Conservation (phyloP, 2,329 filamentous ascomycete genomes). For the Arthroderma uncinatum region DNA sequence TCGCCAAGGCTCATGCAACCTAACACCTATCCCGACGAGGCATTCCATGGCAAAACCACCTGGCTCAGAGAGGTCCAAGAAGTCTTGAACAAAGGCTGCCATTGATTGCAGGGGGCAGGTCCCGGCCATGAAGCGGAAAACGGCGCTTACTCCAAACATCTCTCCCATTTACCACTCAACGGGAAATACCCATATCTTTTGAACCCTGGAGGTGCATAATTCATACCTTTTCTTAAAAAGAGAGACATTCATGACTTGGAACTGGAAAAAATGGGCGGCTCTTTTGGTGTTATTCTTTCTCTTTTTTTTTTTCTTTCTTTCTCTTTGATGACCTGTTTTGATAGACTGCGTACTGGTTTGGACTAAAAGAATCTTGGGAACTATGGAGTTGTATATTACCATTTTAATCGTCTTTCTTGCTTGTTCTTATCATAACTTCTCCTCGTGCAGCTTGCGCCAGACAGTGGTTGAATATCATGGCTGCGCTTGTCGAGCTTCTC, state of each 20-base stretch:
- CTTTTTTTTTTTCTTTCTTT: neutral
- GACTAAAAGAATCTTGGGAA: neutral
- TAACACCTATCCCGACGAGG: neutral
- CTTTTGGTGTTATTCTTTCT: neutral
- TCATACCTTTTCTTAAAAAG: neutral
- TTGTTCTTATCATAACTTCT: neutral
- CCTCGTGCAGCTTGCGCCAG: too few species aligned
- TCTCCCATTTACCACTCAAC: neutral
- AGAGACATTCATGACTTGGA: neutral
- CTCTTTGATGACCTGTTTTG: neutral
- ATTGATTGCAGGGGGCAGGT: neutral
- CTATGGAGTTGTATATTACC: neutral
- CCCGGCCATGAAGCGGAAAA: neutral
- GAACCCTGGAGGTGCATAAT: constrained; percentile 1
- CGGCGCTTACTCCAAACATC: neutral
- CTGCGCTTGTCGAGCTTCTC: too few species aligned
- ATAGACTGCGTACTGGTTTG: too few species aligned
- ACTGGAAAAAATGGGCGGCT: constrained; percentile 1
- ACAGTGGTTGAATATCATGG: too few species aligned
- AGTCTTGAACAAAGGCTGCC: neutral
- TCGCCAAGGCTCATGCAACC: neutral
- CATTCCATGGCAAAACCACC: neutral
- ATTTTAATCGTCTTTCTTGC: neutral
- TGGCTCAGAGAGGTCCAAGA: neutral
- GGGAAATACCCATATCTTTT: constrained; percentile 1